Evolutionary conservation across 345 rosid species (phyloP), one percentile per base, ranked within the genome.

Genomic region (Citrus sp.): DNA sequence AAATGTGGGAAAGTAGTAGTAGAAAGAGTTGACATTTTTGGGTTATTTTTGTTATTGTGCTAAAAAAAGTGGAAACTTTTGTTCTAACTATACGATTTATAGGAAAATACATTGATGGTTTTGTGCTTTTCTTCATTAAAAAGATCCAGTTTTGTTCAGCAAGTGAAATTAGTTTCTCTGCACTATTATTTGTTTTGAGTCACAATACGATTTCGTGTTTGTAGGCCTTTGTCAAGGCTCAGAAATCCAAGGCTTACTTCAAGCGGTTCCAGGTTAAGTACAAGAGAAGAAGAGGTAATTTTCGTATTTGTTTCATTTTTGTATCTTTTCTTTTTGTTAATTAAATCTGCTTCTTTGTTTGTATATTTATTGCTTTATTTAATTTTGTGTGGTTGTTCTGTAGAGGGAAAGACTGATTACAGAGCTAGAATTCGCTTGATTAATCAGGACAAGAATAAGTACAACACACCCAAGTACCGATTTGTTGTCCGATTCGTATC

Each of bases 351-450:
- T 61, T 62, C 55, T 27, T 0, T 16, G 63, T 76, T 25, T 61
- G 5, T 61, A 5, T 16, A 4, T 7, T 68, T 71, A 61, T 10
- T 10, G 37, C 16, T 24, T 49, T 73, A 4, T 37, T 58, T 71
- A 30, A 40, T 67, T 21, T 21, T 78, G 67, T 64, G 25, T 19
- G 27, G 24, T 73, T 42, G 8, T 49, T 5, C 18, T 74, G 37
- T 82, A 94, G 98, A 77, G 78, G 98, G 98, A 16, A 94, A 94
- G 90, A 94, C 98, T 4, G 98, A 94, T 79, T 94, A 94, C 66
- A 82, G 97, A 40, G 97, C 97, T 9, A 89, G 98, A 75, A 94
- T 92, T 77, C 92, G 94, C 54, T 86, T 90, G 25, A 90, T 89
- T 70, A 93, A 93, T 80, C 94, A 93, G 74, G 94, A 92, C 67